Percentiles rank a stretch among this genome's conserved stretches.
Conservation (phyloP, 495 filamentous ascomycete genomes). For the Articulospora tetracladia region DNA sequence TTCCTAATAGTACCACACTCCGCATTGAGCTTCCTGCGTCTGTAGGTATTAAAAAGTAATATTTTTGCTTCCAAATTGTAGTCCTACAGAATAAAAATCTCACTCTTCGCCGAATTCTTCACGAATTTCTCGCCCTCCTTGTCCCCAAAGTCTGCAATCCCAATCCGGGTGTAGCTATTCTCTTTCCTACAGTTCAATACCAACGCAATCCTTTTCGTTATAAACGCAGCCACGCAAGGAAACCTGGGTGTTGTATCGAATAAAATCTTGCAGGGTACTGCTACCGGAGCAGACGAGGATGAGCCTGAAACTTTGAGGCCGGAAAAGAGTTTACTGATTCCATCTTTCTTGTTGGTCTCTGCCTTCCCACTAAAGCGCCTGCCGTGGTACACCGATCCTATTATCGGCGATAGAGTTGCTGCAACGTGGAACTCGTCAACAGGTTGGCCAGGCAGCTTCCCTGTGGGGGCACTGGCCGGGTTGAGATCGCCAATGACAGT, state of each 20-base stretch:
- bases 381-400: not conserved
- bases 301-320: not conserved
- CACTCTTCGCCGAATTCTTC: not conserved
- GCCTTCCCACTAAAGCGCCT: not conserved
- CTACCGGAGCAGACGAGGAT: not conserved
- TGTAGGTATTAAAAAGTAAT: no score
- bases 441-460: no score
- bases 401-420: not conserved
- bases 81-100: not conserved
- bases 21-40: no score
- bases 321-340: not conserved
- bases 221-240: not conserved
- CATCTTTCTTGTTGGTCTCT: not conserved
- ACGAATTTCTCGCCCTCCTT: not conserved
- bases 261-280: not conserved
- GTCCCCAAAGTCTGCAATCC: not conserved
- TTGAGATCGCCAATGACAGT: not conserved
- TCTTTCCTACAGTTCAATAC: not conserved
- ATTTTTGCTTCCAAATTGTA: not conserved
- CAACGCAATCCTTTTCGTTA: not conserved
- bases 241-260: not conserved
- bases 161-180: not conserved
- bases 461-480: not conserved
- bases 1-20: no score
- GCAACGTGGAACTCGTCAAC: not conserved